phyloP scores from a whole-genome alignment of 129 eudicot genomes.

The Lactuca saligna region DNA sequence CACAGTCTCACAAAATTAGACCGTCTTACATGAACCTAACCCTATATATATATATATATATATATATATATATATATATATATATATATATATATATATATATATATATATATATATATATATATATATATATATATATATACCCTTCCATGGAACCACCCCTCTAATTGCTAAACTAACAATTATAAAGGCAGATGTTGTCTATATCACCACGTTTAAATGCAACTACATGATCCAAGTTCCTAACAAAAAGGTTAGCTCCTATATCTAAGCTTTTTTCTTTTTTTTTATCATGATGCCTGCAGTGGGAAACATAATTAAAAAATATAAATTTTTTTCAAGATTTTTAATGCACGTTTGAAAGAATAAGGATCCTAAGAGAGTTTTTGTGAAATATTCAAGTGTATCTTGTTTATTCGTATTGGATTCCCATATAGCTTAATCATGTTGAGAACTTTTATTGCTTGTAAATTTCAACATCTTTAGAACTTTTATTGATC shows the following conservation, averaged over 20 bases:
- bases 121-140: too few relatives aligned
- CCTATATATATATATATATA: too few relatives aligned
- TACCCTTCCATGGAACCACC: too few relatives aligned
- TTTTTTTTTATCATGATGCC: slow-evolving; percentile 99
- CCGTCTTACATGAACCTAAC: too few relatives aligned
- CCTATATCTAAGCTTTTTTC: slow-evolving; percentile 98
- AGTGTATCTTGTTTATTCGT: slow-evolving; percentile 77
- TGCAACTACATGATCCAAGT: slow-evolving; percentile 95
- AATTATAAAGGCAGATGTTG: too few relatives aligned
- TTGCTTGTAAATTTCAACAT: slow-evolving; percentile 61
- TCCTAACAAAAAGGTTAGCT: slow-evolving; percentile 96
- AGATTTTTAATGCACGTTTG: not conserved
- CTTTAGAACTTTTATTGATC: slow-evolving; percentile 15
- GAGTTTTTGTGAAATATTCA: not conserved
- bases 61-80: too few relatives aligned
- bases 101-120: too few relatives aligned
- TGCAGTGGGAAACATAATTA: slow-evolving; percentile 25
- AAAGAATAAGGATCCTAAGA: not conserved
- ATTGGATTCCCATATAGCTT: slow-evolving; percentile 88
- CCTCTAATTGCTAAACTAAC: too few relatives aligned
- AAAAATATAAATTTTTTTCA: not conserved
- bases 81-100: too few relatives aligned
- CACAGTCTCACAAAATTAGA: too few relatives aligned
- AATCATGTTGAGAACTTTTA: slow-evolving; percentile 93
- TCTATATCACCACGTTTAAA: too few relatives aligned